Evolutionary conservation across 345 rosid genomes (phyloP).

Genomic region (Aquilaria malaccensis): DNA sequence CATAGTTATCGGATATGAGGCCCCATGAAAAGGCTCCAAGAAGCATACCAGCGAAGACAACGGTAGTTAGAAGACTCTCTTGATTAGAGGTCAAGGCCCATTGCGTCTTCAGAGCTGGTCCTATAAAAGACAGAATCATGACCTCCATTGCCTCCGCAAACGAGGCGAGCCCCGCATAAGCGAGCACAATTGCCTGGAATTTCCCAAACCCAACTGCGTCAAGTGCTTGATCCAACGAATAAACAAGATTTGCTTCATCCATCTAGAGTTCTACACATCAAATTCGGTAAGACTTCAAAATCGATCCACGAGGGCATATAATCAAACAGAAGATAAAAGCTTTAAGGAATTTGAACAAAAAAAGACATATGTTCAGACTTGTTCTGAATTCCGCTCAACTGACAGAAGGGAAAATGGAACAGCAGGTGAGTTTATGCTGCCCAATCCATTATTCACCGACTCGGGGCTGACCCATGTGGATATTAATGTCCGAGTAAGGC

Average conservation of each 20-base stretch:
- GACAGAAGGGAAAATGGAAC: too few species aligned
- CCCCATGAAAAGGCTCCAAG: constrained; percentile 53
- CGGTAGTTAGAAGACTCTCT: constrained; percentile 31
- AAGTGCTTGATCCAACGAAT: constrained; percentile 39
- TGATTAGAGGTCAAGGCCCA: constrained; percentile 36
- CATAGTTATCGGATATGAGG: constrained; percentile 30
- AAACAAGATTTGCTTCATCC: constrained; percentile 10
- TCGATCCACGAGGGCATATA: too few species aligned
- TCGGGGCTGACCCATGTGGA: too few species aligned
- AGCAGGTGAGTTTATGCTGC: too few species aligned
- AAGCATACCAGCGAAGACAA: constrained; percentile 40
- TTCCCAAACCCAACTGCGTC: constrained; percentile 30
- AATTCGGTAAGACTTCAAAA: too few species aligned
- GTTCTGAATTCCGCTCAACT: too few species aligned
- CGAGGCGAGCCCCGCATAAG: constrained; percentile 38
- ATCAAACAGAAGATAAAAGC: too few species aligned
- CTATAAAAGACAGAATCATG: constrained; percentile 48
- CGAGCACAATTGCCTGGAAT: constrained; percentile 32
- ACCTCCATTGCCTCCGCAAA: constrained; percentile 44
- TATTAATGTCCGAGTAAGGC: too few species aligned
- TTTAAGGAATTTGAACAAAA: too few species aligned
- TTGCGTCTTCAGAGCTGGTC: constrained; percentile 28
- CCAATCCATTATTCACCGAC: too few species aligned
- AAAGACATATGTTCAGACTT: too few species aligned
- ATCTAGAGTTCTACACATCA: constrained; percentile 7